phyloP scores from a whole-genome alignment of 208 protist species.

The Trichomonas vaginalis region DNA sequence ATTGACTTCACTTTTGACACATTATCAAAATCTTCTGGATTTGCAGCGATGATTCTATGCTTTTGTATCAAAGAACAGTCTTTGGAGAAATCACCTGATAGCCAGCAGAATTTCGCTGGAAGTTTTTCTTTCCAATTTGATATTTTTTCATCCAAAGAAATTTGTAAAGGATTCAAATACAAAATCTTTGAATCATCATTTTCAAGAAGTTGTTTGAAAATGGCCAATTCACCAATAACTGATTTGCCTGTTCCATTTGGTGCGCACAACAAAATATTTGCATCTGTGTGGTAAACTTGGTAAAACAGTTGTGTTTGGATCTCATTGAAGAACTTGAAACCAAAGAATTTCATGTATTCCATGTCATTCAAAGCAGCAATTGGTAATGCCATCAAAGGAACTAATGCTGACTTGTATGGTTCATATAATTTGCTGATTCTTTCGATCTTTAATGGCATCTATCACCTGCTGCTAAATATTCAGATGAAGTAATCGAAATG shows the following conservation, averaged over 20 bases:
- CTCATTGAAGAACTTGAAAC: constrained; percentile 90
- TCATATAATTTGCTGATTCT: neutral
- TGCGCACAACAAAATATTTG: constrained; percentile 92
- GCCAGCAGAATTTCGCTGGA: constrained; percentile 30
- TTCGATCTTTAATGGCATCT: neutral
- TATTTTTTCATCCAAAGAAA: constrained; percentile 91
- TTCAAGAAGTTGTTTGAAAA: constrained; percentile 73
- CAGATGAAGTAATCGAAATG: neutral
- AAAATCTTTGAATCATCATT: constrained; percentile 49
- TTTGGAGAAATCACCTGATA: constrained; percentile 67
- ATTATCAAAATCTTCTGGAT: constrained; percentile 99
- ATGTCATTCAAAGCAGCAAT: neutral
- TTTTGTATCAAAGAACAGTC: constrained; percentile 16
- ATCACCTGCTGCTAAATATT: neutral
- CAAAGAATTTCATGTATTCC: constrained; percentile 42
- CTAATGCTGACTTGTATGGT: too few relatives aligned
- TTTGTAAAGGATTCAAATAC: constrained; percentile 98
- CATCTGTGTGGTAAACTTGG: constrained; percentile 75
- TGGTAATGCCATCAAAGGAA: neutral
- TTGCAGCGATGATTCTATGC: constrained; percentile 89
- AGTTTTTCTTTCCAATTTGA: constrained; percentile 83
- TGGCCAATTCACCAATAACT: constrained; percentile 85
- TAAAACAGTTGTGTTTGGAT: constrained; percentile 74
- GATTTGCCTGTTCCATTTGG: constrained; percentile 94
- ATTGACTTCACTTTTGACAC: constrained; percentile 88